Evolutionary conservation across 2,329 filamentous ascomycete species (phyloP).

Genomic region (Aureobasidium lini): DNA sequence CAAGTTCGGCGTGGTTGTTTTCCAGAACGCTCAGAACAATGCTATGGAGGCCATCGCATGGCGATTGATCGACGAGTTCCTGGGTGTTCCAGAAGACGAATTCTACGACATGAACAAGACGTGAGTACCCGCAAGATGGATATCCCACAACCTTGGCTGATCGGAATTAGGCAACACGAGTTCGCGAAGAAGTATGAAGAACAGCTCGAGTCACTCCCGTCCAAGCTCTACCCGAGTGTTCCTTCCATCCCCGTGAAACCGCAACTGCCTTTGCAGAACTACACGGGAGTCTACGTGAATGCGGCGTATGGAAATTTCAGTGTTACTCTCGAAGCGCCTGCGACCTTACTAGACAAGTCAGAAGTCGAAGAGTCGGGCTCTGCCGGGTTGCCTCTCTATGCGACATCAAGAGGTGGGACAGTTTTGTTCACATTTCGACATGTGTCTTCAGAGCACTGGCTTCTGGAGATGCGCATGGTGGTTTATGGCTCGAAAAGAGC

Average conservation of each 20-base stretch:
- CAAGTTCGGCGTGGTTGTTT: conserved; percentile 35
- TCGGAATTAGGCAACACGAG: background rate
- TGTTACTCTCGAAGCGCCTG: conserved; percentile 6
- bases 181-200: background rate
- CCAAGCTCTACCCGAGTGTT: conserved; percentile 10
- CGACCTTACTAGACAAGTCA: background rate
- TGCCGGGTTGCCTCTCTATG: conserved; percentile 3
- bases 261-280: conserved; percentile 6
- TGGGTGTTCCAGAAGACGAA: conserved; percentile 7
- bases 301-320: conserved; percentile 14
- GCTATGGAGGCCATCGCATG: conserved; percentile 11
- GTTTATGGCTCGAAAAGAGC: conserved; percentile 1
- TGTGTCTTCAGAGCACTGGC: conserved; percentile 16
- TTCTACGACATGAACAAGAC: conserved; percentile 13
- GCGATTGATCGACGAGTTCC: conserved; percentile 15
- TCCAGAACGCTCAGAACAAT: conserved; percentile 18
- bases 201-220: background rate
- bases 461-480: conserved; percentile 4
- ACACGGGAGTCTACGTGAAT: conserved; percentile 15
- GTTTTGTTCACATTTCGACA: conserved; percentile 12
- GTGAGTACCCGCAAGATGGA: conserved; percentile 1
- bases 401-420: background rate
- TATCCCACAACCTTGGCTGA: background rate
- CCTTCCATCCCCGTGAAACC: conserved; percentile 6
- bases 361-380: background rate